Base-by-base conservation (phyloP, 371 early-diverging fungal species). In the Lichtheimia hyalospora region DNA sequence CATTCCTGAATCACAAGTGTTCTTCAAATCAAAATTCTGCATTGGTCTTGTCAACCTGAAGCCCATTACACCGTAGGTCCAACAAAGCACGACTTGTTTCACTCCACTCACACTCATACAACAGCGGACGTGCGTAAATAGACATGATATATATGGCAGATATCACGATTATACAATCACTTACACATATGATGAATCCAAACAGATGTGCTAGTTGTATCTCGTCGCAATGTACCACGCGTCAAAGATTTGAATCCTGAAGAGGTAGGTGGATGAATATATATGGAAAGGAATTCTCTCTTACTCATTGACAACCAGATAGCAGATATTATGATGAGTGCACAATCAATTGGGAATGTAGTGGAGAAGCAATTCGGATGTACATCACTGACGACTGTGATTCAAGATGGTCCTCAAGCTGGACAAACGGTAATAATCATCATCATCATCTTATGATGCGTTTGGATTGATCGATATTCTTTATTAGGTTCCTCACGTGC, bases 41-140 rank as follows among this genome's bases (percentile, higher is more conserved):
- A 76, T 89, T 42, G 96, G 91, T 0, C 71, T 96, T 12, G 96
- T 96, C 46, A 95, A 96, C 64, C 77, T 93, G 43, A 95, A 95
- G 66, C 96, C 97, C 21, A 88, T 94, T 39, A 83, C 85, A 0
- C 89, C 90, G 77, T 87, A 84, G 69, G 74, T 24, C 13, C 6
- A 34, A 34, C 34, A 10, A 2, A 25, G 5, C 34, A 28, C 28
- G 10, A 2, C 8, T 34, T 34, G 1, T 8, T 34, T 8, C 5
- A 5, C 34, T 8, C 34, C 34, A 34, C 34, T 34, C 34, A 34
- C 34, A 8, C 34, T 34, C 10, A 10, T 8, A 8, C 34, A 34
- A 34, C 34, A 46, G 46, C 7, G 46, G 46, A 46, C 46, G 46
- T 46, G 21, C 21, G 46, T 46, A 46, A 46, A 46, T 34, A 34